A percentile compares a stretch with the other conserved stretches of the same genome.
phyloP scores from a whole-genome alignment of 139 green algal species.

The Yamagishiella unicocca region DNA sequence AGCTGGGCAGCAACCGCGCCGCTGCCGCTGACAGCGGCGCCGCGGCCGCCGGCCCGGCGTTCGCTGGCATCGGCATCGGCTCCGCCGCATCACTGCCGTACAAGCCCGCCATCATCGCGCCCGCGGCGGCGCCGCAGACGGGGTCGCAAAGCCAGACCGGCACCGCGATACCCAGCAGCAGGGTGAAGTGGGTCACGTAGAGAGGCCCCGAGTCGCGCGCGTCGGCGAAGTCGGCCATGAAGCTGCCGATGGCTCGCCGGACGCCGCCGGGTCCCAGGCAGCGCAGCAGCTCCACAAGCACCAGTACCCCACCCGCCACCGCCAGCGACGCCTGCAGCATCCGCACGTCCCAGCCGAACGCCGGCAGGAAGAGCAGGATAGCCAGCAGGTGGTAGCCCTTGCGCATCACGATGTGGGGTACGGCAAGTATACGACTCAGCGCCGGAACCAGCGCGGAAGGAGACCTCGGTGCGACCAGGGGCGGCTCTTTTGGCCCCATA shows the following conservation, averaged over 20 bases:
- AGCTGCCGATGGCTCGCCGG: slow-evolving; percentile 55
- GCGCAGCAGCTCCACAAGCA: slow-evolving; percentile 39
- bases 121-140: slow-evolving; percentile 39
- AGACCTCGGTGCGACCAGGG: too few relatives aligned
- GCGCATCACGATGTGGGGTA: slow-evolving; percentile 63
- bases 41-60: neutral
- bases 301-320: slow-evolving; percentile 47
- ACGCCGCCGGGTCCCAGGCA: neutral
- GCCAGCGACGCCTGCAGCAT: slow-evolving; percentile 71
- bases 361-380: slow-evolving; percentile 79
- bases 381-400: slow-evolving; percentile 89
- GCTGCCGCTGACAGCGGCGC: slow-evolving; percentile 16
- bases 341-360: slow-evolving; percentile 72
- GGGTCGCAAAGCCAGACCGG: slow-evolving; percentile 69
- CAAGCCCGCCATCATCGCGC: slow-evolving; percentile 41
- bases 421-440: neutral
- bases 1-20: slow-evolving; percentile 25
- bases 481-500: too few relatives aligned
- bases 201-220: slow-evolving; percentile 70
- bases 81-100: slow-evolving; percentile 14
- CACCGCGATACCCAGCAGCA: slow-evolving; percentile 82
- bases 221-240: slow-evolving; percentile 84
- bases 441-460: neutral
- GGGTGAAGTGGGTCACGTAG: slow-evolving; percentile 84
- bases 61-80: neutral